Evolutionary conservation across 2,329 filamentous ascomycete genomes (phyloP), one percentile per base, ranked within the genome.

Genomic region (Xylogone sp.): DNA sequence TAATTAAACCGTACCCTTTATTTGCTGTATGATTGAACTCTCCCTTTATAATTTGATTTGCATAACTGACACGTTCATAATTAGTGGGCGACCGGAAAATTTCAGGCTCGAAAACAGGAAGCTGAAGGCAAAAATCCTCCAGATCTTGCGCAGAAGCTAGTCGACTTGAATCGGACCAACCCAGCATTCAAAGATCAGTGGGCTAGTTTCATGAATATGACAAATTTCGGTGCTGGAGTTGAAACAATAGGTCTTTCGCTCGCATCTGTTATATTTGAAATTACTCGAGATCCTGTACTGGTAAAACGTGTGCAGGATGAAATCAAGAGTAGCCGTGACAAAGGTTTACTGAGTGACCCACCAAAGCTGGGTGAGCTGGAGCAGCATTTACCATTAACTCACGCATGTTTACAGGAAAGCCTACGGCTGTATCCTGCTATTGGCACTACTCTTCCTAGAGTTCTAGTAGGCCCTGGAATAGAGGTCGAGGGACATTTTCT

Each of bases 371-470:
- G 50, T 22, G 52, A 60, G 31, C 49, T 55, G 48, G 47, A 65
- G 16, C 66, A 66, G 43, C 49, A 62, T 1, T 59, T 74, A 54
- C 67, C 67, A 1, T 78, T 76, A 53, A 65, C 79, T 3, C 65
- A 73, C 47, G 74, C 76, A 1, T 71, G 76, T 13, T 66, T 80
- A 21, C 72, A 70, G 24, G 77, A 80, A 56, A 65, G 68, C 1
- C 65, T 77, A 57, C 68, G 77, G 3, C 53, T 78, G 2, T 73
- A 78, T 53, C 71, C 75, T 5, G 68, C 69, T 1, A 63, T 73
- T 2, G 71, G 70, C 1, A 64, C 75, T 42, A 62, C 70, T 1
- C 59, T 79, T 1, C 69, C 74, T 46, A 71, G 77, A 1, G 59
- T 70, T 1, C 74, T 77, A 0, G 56, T 55, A 1, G 43, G 57